These are phyloP conservation scores for Neoconidiobolus thromboides DNA, from an alignment of 371 early-diverging fungal species.

Conservation along the genomic window DNA sequence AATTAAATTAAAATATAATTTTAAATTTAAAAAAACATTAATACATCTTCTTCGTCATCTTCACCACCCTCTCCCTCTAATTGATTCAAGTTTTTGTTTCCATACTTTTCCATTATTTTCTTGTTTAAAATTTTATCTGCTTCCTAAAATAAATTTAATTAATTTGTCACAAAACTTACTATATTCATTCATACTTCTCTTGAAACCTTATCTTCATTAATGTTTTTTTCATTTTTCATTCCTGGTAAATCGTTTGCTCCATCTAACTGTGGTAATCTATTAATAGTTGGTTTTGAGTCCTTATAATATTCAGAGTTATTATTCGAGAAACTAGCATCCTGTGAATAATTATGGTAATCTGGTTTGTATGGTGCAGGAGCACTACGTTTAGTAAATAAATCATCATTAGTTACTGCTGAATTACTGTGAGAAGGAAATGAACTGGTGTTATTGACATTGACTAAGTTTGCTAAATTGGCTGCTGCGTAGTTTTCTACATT, in stretches of 20 bases:
- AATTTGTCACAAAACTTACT: background rate
- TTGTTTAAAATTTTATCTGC: background rate
- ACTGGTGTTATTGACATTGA: background rate
- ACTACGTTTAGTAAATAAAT: no score
- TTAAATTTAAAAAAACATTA: conserved; percentile 23
- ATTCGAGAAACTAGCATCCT: background rate
- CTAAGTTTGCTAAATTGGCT: conserved; percentile 2
- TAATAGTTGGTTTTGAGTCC: background rate
- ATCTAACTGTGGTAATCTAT: background rate
- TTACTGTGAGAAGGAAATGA: background rate
- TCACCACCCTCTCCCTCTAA: conserved; percentile 34
- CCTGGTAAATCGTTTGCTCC: background rate
- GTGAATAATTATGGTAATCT: background rate
- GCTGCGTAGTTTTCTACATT: background rate
- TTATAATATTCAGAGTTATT: background rate
- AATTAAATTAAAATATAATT: conserved; percentile 11
- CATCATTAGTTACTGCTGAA: background rate
- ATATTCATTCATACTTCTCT: no score
- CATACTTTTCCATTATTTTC: background rate
- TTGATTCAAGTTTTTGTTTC: background rate
- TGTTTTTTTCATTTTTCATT: no score
- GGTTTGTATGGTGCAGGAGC: background rate
- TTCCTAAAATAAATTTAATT: background rate
- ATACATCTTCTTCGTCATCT: conserved; percentile 19
- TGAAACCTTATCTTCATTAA: no score